Evolutionary conservation across 345 rosid genomes (phyloP), one percentile per base, ranked within the genome.

Genomic region (Ailanthus altissimus): DNA sequence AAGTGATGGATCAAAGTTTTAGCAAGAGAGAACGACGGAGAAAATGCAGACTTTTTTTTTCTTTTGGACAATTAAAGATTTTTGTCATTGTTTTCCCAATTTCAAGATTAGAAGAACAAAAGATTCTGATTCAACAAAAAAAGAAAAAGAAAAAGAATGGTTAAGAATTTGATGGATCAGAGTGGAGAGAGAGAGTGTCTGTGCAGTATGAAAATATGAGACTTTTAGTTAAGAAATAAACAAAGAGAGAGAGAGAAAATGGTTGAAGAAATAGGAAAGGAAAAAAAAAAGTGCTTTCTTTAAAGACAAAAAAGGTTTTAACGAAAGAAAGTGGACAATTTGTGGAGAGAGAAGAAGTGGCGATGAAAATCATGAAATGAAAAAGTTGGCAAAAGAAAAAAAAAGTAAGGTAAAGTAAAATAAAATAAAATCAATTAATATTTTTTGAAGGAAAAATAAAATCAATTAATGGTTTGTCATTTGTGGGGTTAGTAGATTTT

Each of bases 151-250:
- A 15, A 2, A 61, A 64, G 28, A 36, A 32, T 4, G 3, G 68
- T 18, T 7, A n/a, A 61, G 68, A 61, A 66, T 40, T 13, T 21
- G 50, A 61, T 32, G 46, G 63, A 72, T 70, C 77, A 57, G 51
- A 71, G 66, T 23, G 32, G 71, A 74, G 50, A 28, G 60, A 51
- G 61, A 71, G 63, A 38, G 53, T 14, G 49, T 8, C 12, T 23
- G 42, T 25, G 25, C 8, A 18, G 26, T 21, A 26, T 32, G 42
- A 53, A 61, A 25, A 45, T 58, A 2, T 43, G 46, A 5, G 40
- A 56, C 25, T 43, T 63, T 25, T 64, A 0, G 23, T 23, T 7
- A n/a, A 64, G 73, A 62, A 25, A 49, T 16, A 54, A 63, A 69
- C 12, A 54, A 63, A 69, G 75, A 28, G 64, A 20, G 15, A 28